Evolutionary conservation across 306 rosid species (phyloP).

Genomic region (Crataegus laevigata): DNA sequence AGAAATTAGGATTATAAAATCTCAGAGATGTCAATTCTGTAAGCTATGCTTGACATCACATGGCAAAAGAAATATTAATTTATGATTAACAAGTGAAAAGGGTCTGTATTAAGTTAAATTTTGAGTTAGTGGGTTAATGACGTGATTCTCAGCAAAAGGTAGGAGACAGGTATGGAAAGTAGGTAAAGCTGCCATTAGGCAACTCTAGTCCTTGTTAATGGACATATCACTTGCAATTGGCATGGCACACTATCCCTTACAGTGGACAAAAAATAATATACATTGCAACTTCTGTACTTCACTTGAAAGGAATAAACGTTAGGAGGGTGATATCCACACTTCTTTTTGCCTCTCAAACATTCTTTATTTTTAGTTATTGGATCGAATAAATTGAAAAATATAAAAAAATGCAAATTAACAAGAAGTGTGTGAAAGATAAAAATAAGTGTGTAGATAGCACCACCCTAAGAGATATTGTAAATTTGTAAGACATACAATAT

Average conservation of each 20-base stretch:
- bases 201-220: constrained; percentile 31
- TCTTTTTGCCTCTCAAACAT: too few relatives aligned
- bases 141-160: constrained; percentile 35
- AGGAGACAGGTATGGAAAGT: constrained; percentile 38
- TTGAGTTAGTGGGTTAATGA: constrained; percentile 43
- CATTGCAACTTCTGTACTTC: neutral
- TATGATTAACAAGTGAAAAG: neutral
- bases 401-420: too few relatives aligned
- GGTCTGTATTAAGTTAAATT: neutral
- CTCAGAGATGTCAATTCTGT: constrained; percentile 45
- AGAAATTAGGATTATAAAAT: constrained; percentile 24
- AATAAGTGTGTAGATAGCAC: too few relatives aligned
- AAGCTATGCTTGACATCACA: constrained; percentile 66
- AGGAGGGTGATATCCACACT: too few relatives aligned
- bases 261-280: constrained; percentile 18
- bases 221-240: constrained; percentile 44
- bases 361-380: too few relatives aligned
- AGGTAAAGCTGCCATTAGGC: constrained; percentile 41
- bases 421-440: too few relatives aligned
- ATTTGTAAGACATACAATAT: neutral
- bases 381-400: too few relatives aligned
- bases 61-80: constrained; percentile 30
- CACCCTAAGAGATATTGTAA: too few relatives aligned
- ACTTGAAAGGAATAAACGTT: too few relatives aligned
- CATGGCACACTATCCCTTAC: constrained; percentile 11